phyloP scores from a whole-genome alignment of 2,329 filamentous ascomycete species.

The Aureobasidium sp. region DNA sequence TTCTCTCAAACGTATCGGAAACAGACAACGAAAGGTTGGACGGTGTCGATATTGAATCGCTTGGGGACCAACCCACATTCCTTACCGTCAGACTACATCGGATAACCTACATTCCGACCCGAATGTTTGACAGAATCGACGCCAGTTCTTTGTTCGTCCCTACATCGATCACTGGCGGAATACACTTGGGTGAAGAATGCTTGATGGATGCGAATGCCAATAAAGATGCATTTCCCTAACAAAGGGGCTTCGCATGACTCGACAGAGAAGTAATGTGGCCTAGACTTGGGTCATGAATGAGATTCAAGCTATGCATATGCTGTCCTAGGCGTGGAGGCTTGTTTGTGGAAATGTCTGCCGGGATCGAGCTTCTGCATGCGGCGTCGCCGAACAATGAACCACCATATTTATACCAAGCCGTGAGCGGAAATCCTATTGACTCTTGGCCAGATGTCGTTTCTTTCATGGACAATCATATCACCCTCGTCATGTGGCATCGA shows the following conservation, averaged over 20 bases:
- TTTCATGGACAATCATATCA: background rate
- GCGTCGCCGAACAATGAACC: slow-evolving; percentile 1
- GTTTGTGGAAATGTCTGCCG: background rate
- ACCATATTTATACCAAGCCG: background rate
- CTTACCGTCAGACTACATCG: background rate
- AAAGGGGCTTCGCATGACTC: background rate
- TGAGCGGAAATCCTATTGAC: slow-evolving; percentile 1
- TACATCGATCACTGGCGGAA: background rate
- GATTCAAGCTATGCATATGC: background rate
- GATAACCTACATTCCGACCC: background rate
- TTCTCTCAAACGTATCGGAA: no score
- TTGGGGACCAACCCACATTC: background rate
- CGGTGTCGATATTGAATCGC: background rate
- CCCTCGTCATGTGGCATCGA: background rate
- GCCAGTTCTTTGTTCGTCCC: background rate
- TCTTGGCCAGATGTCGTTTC: background rate
- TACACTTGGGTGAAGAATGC: no score
- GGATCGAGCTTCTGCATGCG: background rate
- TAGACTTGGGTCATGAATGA: background rate
- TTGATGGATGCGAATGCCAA: background rate
- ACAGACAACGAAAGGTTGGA: background rate
- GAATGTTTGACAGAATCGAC: background rate
- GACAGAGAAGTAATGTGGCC: background rate
- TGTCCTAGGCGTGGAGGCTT: background rate
- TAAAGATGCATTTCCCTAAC: background rate